Evolutionary conservation across 352 stramenopile species (phyloP), one percentile per base, ranked within the genome.

Genomic region (Globisporangium echinulatum): DNA sequence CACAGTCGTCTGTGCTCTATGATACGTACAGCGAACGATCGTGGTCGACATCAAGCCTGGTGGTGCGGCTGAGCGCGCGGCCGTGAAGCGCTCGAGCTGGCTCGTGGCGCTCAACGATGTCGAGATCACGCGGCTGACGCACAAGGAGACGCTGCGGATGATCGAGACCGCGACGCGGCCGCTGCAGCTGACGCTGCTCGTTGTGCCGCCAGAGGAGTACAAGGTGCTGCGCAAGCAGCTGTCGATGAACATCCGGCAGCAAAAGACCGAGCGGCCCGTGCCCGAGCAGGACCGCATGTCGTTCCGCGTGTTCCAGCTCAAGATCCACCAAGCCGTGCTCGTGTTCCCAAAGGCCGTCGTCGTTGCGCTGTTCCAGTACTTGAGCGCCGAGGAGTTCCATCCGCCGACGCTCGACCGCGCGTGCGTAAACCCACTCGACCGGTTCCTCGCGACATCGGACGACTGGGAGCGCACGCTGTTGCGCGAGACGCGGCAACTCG

Each of bases 31-130:
- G 72, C 75, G 86, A 54, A 96, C 86, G 19, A 91, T 96, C 48
- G 82, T 96, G 42, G 86, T 96, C 17, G 85, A 94, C 47, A 93
- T 96, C 59, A 96, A 94, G 70, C 71, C 82, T 42, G 78, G 77
- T 37, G 83, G 83, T 17, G 82, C 84, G 46, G 86, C 84, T 38
- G 79, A 90, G 25, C 77, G 77, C 7, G 86, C 84, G 5, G 74
- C 82, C 13, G 78, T 96, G n/a, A 90, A 85, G 60, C 76, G 81
- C 19, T 90, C 82, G 37, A 94, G 84, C 54, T 96, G 84, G 86
- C 74, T 96, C 1, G 79, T 96, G 19, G 74, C 73, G 40, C 71
- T 96, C 10, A 96, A 96, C 58, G 80, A 74, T 14, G 67, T 83
- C 37, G 67, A 71, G 52, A 79, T 96, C 39, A 96, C 84, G 13